Evolutionary conservation across 768 basidiomycete species (phyloP).

Genomic region (Trametes maxima): DNA sequence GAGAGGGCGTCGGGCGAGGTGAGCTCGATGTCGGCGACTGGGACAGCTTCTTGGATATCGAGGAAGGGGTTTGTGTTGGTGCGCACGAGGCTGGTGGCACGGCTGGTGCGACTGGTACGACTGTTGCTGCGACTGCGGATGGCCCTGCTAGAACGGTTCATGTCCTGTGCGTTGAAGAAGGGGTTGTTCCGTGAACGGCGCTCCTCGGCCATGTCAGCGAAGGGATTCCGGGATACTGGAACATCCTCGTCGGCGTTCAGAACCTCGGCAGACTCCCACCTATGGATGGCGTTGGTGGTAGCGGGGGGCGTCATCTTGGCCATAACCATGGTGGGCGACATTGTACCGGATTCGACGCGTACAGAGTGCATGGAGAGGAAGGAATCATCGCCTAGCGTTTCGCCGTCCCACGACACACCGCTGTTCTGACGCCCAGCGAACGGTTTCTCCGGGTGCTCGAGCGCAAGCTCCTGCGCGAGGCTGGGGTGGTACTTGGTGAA

Average conservation of each 20-base stretch:
- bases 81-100: constrained; percentile 20
- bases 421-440: constrained; percentile 46
- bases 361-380: constrained; percentile 52
- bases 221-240: constrained; percentile 33
- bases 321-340: constrained; percentile 51
- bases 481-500: constrained; percentile 61
- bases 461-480: constrained; percentile 55
- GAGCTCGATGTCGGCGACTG: constrained; percentile 21
- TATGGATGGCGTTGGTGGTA: constrained; percentile 50
- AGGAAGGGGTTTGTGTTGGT: constrained; percentile 44
- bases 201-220: constrained; percentile 34
- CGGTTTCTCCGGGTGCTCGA: constrained; percentile 44
- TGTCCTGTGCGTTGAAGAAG: constrained; percentile 43
- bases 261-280: constrained; percentile 73
- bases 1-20: constrained; percentile 38
- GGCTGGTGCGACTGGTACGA: constrained; percentile 23
- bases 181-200: constrained; percentile 45
- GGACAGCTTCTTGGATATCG: constrained; percentile 35
- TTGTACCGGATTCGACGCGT: constrained; percentile 42
- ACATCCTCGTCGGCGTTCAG: constrained; percentile 44
- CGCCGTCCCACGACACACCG: constrained; percentile 53
- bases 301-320: constrained; percentile 67
- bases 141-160: constrained; percentile 20
- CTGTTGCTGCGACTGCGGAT: constrained; percentile 33
- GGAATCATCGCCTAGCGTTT: constrained; percentile 48